Base-by-base conservation (phyloP, 106 monocot genomes). In the Ottelia alismoides region DNA sequence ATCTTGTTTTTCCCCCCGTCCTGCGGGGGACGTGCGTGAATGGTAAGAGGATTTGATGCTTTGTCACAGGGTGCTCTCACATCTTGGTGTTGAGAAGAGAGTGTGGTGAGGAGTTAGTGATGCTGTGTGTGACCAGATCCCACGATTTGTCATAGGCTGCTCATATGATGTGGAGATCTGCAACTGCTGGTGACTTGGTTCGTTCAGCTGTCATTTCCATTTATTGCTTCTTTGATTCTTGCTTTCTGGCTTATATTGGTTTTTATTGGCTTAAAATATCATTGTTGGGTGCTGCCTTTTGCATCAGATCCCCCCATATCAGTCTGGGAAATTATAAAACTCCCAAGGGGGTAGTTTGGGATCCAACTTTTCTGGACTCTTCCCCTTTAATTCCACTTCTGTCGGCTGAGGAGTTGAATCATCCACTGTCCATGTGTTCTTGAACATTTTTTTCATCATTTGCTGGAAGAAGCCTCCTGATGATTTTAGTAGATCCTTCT, bases 101-200 rank as follows among this genome's bases (percentile, higher is more conserved):
- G 6, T 16, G 10, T 43, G 40, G 40, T 7, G 40, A 43, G 40
- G 40, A 7, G 40, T 43, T 7, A 16, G 40, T 43, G 40, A 6
- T 43, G 40, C 40, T 43, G 40, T 16, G 40, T 43, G 1, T 25
- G 17, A 60, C 27, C 43, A 25, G 25, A 46, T 48, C 60, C 28
- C 25, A n/a, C n/a, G n/a, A n/a, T n/a, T n/a, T n/a, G n/a, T n/a
- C n/a, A n/a, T n/a, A n/a, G n/a, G n/a, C n/a, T n/a, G 21, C 19
- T 45, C 56, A 14, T 32, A 62, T 30, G 48, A 49, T 19, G 50
- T 50, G 27, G 50, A 62, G 30, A 62, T 62, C 62, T 51, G 9
- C 9, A 25, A 10, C 23, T 62, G 29, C 18, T 31, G 19, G 50
- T 62, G 16, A 10, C 17, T 22, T 59, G 60, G 60, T 45, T 47